Conservation (phyloP, 257 asterid genomes). For the Salvia hispanica region DNA sequence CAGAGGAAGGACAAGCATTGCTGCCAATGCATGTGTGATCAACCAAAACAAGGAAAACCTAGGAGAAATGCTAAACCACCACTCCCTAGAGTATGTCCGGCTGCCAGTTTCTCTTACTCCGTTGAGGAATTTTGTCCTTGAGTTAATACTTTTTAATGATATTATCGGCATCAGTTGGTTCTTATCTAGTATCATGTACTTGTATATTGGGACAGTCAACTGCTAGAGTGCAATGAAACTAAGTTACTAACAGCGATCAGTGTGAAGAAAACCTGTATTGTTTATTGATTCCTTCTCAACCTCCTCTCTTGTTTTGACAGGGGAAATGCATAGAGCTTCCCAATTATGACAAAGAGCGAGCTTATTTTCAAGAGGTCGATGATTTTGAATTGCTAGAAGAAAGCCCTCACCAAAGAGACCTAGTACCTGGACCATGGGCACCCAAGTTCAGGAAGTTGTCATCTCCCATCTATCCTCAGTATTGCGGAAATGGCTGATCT, state of each 20-base stretch:
- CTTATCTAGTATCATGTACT: background rate
- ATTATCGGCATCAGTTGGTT: background rate
- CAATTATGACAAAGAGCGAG: slow-evolving; percentile 68
- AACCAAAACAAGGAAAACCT: slow-evolving; percentile 59
- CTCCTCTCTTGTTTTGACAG: slow-evolving; percentile 41
- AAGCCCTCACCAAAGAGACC: slow-evolving; percentile 92
- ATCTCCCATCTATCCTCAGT: slow-evolving; percentile 77
- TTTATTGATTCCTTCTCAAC: slow-evolving; percentile 15
- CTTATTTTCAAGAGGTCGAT: slow-evolving; percentile 89
- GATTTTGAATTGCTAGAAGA: slow-evolving; percentile 83
- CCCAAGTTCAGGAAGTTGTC: slow-evolving; percentile 42
- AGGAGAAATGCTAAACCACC: slow-evolving; percentile 79
- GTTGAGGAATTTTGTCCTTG: background rate
- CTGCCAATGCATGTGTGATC: slow-evolving; percentile 58
- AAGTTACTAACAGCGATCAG: background rate
- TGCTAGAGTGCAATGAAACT: background rate
- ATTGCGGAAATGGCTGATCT: slow-evolving; percentile 71
- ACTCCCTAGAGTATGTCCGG: slow-evolving; percentile 65
- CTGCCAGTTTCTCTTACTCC: slow-evolving; percentile 21
- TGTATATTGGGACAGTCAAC: slow-evolving; percentile 13
- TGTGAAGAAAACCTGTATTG: slow-evolving; percentile 11
- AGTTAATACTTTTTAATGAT: background rate
- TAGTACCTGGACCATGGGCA: slow-evolving; percentile 67
- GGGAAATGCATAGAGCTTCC: slow-evolving; percentile 56
- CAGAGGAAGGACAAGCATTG: slow-evolving; percentile 96